A percentile compares a stretch with the other conserved stretches of the same genome.
Evolutionary conservation across 176 grass and related monocot species (phyloP).

Genomic region (Zoysia japonica): DNA sequence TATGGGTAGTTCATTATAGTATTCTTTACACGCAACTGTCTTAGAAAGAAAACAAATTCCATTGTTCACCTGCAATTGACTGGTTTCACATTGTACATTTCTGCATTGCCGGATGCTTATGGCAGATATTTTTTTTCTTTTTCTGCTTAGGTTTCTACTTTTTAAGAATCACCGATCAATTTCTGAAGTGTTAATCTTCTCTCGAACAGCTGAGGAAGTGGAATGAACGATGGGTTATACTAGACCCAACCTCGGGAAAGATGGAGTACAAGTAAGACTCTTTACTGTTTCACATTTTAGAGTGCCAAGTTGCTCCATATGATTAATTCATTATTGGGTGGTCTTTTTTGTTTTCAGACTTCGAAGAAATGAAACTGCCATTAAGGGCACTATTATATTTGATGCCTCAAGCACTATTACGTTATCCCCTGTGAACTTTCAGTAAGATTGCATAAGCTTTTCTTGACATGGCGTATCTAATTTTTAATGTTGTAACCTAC

Average conservation of each 20-base stretch:
- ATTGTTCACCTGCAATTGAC: background rate
- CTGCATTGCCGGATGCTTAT: background rate
- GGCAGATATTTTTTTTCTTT: background rate
- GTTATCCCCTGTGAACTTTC: slow-evolving; percentile 92
- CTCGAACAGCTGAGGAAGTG: slow-evolving; percentile 83
- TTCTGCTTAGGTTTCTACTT: background rate
- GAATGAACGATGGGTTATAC: slow-evolving; percentile 94
- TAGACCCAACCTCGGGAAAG: slow-evolving; percentile 92
- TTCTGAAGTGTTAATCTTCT: slow-evolving; percentile 20
- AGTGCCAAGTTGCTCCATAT: slow-evolving; percentile 8
- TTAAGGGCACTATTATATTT: slow-evolving; percentile 85
- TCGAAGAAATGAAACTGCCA: slow-evolving; percentile 70
- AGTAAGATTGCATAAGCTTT: slow-evolving; percentile 59
- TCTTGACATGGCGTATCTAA: background rate
- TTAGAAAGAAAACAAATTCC: background rate
- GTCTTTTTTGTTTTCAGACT: slow-evolving; percentile 53
- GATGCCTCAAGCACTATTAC: slow-evolving; percentile 94
- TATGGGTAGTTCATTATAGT: background rate
- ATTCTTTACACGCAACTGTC: background rate
- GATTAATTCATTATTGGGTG: slow-evolving; percentile 4
- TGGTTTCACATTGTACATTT: background rate
- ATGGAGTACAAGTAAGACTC: slow-evolving; percentile 98
- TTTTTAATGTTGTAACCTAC: slow-evolving; percentile 18
- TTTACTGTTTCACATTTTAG: slow-evolving; percentile 17
- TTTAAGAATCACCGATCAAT: background rate